These are phyloP conservation scores for Agaricus bisporus DNA, from an alignment of 768 basidiomycete species.

Conservation along the genomic window DNA sequence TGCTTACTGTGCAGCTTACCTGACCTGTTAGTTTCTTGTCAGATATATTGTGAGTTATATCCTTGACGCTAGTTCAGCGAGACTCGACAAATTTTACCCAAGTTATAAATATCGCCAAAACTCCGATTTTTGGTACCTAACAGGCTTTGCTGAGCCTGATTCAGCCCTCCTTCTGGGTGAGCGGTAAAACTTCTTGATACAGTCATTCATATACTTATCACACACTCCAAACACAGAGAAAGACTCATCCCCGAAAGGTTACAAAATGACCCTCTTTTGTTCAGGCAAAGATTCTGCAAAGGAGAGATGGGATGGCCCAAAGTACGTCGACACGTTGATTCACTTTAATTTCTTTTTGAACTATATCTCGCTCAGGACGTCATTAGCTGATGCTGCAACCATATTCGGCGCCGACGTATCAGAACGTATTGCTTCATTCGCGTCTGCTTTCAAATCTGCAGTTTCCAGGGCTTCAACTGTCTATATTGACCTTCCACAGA, in stretches of 20 bases:
- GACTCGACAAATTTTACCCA: constrained; percentile 7
- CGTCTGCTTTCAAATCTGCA: constrained; percentile 51
- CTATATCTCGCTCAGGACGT: constrained; percentile 37
- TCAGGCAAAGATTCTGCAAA: constrained; percentile 65
- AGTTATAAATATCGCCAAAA: constrained; percentile 96
- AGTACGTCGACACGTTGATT: constrained; percentile 24
- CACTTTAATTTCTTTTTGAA: background rate
- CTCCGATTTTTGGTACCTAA: constrained; percentile 93
- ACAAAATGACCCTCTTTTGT: constrained; percentile 83
- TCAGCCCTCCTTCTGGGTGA: constrained; percentile 80
- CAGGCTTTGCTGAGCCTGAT: constrained; percentile 92
- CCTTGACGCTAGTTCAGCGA: background rate
- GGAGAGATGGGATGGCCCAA: constrained; percentile 92
- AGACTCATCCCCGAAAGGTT: constrained; percentile 63
- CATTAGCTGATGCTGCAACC: constrained; percentile 52
- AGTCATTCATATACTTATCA: background rate
- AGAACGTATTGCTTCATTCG: constrained; percentile 46
- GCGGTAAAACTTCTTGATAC: constrained; percentile 8
- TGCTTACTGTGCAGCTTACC: constrained; percentile 7
- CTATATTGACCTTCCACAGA: constrained; percentile 43
- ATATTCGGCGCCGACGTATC: constrained; percentile 81
- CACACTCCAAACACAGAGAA: constrained; percentile 46
- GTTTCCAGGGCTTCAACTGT: constrained; percentile 43
- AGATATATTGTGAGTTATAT: constrained; percentile 70
- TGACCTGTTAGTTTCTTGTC: constrained; percentile 5